A percentile compares a stretch with the other conserved stretches of the same genome.
These are phyloP conservation scores for Clitoria ternatea DNA, from an alignment of 306 rosid species.

Conservation along the genomic window DNA sequence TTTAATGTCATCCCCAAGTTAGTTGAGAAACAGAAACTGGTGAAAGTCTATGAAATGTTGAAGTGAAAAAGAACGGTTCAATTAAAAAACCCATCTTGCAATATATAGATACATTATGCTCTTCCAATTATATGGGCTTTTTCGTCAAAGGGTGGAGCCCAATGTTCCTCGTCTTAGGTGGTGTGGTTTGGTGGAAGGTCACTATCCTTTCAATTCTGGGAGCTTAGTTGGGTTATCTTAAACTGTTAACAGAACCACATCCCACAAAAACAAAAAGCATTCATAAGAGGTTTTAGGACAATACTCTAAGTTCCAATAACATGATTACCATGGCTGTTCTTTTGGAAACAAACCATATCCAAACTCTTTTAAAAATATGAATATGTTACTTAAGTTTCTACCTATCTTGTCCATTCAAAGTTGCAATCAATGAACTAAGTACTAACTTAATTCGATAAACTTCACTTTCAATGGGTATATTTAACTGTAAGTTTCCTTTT, in stretches of 20 bases:
- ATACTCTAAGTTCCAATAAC: conserved; percentile 21
- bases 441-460: not conserved
- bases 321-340: conserved; percentile 21
- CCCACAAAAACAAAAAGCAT: conserved; percentile 18
- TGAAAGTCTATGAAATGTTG: not conserved
- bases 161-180: conserved; percentile 16
- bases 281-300: conserved; percentile 6
- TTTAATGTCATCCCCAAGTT: not conserved
- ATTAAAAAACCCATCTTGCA: no score
- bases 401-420: not conserved
- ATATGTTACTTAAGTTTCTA: not conserved
- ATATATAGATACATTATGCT: not conserved
- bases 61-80: not conserved
- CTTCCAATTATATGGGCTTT: conserved; percentile 32
- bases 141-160: conserved; percentile 51
- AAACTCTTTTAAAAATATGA: not conserved
- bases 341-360: conserved; percentile 30
- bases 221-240: conserved; percentile 18
- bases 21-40: conserved; percentile 3
- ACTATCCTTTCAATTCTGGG: conserved; percentile 17
- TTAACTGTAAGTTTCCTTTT: not conserved
- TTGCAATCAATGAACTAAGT: not conserved
- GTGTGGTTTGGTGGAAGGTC: conserved; percentile 48
- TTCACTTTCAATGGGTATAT: not conserved
- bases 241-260: not conserved